Evolutionary conservation across 345 rosid genomes (phyloP).

Genomic region (Populus pruinosa): DNA sequence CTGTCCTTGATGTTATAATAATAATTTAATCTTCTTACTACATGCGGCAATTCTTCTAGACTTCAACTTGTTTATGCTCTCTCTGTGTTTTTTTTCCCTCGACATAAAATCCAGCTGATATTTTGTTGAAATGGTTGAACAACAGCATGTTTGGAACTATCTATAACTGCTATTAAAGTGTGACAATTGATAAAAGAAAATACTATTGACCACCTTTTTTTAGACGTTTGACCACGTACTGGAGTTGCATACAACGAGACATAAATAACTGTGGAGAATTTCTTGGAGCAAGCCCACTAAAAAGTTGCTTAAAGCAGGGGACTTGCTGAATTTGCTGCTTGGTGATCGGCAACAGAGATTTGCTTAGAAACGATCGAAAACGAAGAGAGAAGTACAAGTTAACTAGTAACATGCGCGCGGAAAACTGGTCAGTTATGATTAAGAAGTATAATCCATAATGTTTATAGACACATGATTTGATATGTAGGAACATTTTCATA

Average conservation of each 20-base stretch:
- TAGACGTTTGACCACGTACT: not conserved
- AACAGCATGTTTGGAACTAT: too few relatives aligned
- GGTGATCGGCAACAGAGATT: conserved; percentile 13
- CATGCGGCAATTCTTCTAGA: not conserved
- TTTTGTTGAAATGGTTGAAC: too few relatives aligned
- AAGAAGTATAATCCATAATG: too few relatives aligned
- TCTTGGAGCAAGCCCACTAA: not conserved
- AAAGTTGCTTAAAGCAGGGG: not conserved
- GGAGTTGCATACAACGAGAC: not conserved
- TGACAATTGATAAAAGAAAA: too few relatives aligned
- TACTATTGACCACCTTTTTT: not conserved
- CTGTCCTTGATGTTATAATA: conserved; percentile 7
- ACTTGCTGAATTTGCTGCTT: conserved; percentile 8
- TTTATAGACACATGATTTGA: too few relatives aligned
- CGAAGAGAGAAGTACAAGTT: not conserved
- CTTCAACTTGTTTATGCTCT: not conserved
- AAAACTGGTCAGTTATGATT: too few relatives aligned
- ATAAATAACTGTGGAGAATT: not conserved
- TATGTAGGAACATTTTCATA: too few relatives aligned
- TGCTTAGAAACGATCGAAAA: conserved; percentile 30
- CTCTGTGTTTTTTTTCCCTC: too few relatives aligned
- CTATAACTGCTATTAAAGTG: too few relatives aligned
- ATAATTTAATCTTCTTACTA: not conserved
- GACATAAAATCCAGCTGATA: too few relatives aligned
- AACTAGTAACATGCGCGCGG: too few relatives aligned